Percentiles rank a stretch among this genome's conserved stretches.
phyloP scores from a whole-genome alignment of 1,139 yeast genomes.

The Blastobotrys aristatus region DNA sequence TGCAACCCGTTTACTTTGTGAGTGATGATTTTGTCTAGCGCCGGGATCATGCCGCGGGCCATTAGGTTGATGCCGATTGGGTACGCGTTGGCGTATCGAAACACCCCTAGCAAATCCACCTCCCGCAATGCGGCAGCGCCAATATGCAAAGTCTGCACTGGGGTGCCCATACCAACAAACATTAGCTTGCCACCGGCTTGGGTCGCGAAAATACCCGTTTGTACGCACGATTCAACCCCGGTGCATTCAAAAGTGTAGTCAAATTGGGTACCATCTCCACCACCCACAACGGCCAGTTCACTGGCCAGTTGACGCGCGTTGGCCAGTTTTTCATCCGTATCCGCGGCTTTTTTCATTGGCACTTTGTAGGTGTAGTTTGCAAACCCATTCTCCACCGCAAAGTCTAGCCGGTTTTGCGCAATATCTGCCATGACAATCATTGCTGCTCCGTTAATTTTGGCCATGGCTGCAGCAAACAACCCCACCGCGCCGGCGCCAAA shows the following conservation, averaged over 20 bases:
- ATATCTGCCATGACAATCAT: conserved; percentile 56
- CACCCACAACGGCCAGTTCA: conserved; percentile 38
- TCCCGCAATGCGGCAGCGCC: conserved; percentile 46
- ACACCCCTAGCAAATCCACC: conserved; percentile 66
- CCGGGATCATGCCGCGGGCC: conserved; percentile 49
- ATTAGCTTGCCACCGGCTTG: conserved; percentile 61
- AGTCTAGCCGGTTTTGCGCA: conserved; percentile 19
- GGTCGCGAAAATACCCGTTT: conserved; percentile 53
- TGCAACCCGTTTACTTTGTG: conserved; percentile 52
- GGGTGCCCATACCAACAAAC: conserved; percentile 63
- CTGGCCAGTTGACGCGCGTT: conserved; percentile 49
- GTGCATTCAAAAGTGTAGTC: conserved; percentile 63
- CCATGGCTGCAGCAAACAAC: conserved; percentile 67
- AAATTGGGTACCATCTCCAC: conserved; percentile 34
- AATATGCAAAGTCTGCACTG: conserved; percentile 42
- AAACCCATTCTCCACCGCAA: conserved; percentile 20
- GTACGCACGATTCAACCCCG: conserved; percentile 62
- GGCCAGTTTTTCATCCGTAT: conserved; percentile 38
- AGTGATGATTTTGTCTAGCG: conserved; percentile 65
- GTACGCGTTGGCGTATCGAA: conserved; percentile 83
- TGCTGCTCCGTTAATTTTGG: conserved; percentile 74
- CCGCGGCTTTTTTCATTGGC: conserved; percentile 24
- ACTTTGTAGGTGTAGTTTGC: conserved; percentile 31
- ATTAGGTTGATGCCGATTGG: conserved; percentile 64
- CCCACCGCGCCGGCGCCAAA: conserved; percentile 96